A percentile compares a stretch with the other conserved stretches of the same genome.
Evolutionary conservation across 306 rosid genomes (phyloP).

Genomic region (Castanea mollissima): DNA sequence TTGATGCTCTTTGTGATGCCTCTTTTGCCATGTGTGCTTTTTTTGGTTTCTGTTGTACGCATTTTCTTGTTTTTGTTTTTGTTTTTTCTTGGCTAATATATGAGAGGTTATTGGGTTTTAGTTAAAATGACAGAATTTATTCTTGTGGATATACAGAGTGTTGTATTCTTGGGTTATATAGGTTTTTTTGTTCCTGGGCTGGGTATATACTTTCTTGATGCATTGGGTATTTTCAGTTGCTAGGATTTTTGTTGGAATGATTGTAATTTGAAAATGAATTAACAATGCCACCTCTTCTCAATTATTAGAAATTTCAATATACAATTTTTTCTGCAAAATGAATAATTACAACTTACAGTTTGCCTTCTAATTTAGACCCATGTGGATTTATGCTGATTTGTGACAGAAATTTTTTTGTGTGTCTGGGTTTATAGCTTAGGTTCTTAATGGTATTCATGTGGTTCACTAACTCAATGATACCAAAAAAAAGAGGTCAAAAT

Average conservation of each 20-base stretch:
- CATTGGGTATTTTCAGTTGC: background rate
- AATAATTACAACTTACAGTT: too few relatives aligned
- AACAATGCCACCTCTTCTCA: background rate
- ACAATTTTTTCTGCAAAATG: too few relatives aligned
- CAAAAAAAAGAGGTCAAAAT: too few relatives aligned
- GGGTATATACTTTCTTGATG: background rate
- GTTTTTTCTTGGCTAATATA: too few relatives aligned
- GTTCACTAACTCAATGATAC: background rate
- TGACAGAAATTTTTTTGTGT: background rate
- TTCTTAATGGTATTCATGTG: background rate
- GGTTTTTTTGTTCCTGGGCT: background rate
- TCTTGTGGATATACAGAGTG: too few relatives aligned
- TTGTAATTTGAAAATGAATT: background rate
- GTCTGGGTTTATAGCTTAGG: background rate
- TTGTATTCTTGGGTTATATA: background rate
- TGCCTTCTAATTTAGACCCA: too few relatives aligned
- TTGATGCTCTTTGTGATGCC: background rate
- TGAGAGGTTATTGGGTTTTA: background rate
- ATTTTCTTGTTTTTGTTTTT: background rate
- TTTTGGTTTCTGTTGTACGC: background rate
- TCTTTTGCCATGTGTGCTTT: constrained; percentile 6
- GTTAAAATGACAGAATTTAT: background rate
- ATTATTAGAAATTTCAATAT: background rate
- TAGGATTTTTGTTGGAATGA: background rate
- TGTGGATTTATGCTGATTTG: too few relatives aligned